Evolutionary conservation across 2,329 filamentous ascomycete genomes (phyloP).

Genomic region (Calonectria crousiana): DNA sequence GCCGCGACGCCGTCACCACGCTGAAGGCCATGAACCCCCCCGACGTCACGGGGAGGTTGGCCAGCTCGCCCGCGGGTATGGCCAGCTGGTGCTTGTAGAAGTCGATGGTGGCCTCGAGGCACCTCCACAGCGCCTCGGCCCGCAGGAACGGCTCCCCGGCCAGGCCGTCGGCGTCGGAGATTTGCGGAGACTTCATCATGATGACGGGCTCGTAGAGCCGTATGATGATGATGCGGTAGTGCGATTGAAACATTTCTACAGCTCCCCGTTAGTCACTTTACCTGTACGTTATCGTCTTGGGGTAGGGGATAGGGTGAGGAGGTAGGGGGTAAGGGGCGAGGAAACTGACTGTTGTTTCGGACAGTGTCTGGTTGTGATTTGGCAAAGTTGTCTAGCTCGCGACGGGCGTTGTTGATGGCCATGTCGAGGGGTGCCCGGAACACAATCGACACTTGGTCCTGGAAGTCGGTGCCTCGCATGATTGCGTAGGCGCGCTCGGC

Average conservation of each 20-base stretch:
- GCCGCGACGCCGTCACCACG: slow-evolving; percentile 50
- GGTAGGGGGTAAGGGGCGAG: too few species aligned
- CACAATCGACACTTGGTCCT: slow-evolving; percentile 30
- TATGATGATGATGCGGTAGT: slow-evolving; percentile 49
- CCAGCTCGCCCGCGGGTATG: slow-evolving; percentile 42
- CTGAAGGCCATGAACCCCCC: slow-evolving; percentile 49
- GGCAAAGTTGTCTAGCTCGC: slow-evolving; percentile 48
- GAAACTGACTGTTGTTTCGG: slow-evolving; percentile 34
- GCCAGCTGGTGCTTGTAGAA: slow-evolving; percentile 44
- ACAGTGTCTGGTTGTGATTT: slow-evolving; percentile 37
- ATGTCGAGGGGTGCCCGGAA: slow-evolving; percentile 48
- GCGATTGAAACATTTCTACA: slow-evolving; percentile 50
- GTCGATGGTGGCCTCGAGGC: slow-evolving; percentile 45
- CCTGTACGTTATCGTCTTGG: background rate
- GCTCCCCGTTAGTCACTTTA: fast-evolving
- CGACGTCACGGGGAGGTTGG: slow-evolving; percentile 47
- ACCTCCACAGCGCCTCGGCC: slow-evolving; percentile 53
- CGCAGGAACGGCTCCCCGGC: slow-evolving; percentile 42
- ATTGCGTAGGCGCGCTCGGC: slow-evolving; percentile 45
- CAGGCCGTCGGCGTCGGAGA: slow-evolving; percentile 29
- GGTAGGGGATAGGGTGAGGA: too few species aligned
- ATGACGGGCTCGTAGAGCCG: slow-evolving; percentile 55
- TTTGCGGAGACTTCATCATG: slow-evolving; percentile 38
- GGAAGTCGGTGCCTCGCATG: slow-evolving; percentile 38
- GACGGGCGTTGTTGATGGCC: slow-evolving; percentile 47